phyloP scores from a whole-genome alignment of 2,329 filamentous ascomycete species.

The Talaromyces sp. region DNA sequence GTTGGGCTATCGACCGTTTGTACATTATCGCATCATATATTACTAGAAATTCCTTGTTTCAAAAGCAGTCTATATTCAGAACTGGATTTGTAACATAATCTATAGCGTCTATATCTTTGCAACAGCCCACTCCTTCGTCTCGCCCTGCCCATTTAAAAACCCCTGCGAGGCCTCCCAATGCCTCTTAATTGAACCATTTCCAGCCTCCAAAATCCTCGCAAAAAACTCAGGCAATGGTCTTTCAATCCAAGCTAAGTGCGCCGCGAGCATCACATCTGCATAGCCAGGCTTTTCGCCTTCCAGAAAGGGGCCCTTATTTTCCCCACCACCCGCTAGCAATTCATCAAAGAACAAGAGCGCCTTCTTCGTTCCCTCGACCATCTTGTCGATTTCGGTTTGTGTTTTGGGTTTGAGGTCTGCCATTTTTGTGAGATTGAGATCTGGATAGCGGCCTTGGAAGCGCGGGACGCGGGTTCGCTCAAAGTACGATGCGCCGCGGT shows the following conservation, averaged over 20 bases:
- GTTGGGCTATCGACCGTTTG: background rate
- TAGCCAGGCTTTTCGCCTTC: slow-evolving; percentile 31
- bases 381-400: slow-evolving; percentile 19
- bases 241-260: slow-evolving; percentile 27
- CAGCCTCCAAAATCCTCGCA: slow-evolving; percentile 24
- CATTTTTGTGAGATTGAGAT: slow-evolving; percentile 25
- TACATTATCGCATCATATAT: slow-evolving; percentile 7
- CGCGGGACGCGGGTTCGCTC: slow-evolving; percentile 25
- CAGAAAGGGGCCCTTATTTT: slow-evolving; percentile 34
- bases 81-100: background rate
- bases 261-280: slow-evolving; percentile 29
- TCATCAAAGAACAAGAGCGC: slow-evolving; percentile 22
- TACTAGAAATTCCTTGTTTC: background rate
- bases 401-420: slow-evolving; percentile 29
- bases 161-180: slow-evolving; percentile 31
- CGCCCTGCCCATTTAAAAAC: slow-evolving; percentile 33
- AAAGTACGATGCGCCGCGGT: slow-evolving; percentile 31
- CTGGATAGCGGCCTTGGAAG: slow-evolving; percentile 21
- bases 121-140: slow-evolving; percentile 33
- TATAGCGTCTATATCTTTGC: slow-evolving; percentile 7
- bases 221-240: slow-evolving; percentile 24
- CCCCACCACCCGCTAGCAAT: slow-evolving; percentile 28
- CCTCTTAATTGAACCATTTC: slow-evolving; percentile 27
- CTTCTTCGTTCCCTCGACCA: slow-evolving; percentile 22
- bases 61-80: background rate